A percentile compares a stretch with the other conserved stretches of the same genome.
Evolutionary conservation across 169 alveolate genomes (phyloP).

Genomic region (Miamiensis avidus): DNA sequence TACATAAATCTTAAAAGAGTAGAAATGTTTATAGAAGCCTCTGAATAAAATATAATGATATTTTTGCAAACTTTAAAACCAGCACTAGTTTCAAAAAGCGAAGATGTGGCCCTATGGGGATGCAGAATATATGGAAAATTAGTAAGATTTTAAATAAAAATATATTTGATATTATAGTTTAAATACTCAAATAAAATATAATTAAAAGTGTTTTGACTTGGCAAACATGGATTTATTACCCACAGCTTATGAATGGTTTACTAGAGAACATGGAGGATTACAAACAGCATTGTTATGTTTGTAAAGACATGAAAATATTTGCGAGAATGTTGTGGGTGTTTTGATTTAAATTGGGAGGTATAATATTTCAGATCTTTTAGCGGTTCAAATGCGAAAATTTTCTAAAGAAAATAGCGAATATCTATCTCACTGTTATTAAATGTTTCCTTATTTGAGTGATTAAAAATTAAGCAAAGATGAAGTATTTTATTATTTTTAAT

Average conservation of each 20-base stretch:
- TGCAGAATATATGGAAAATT: conserved; percentile 45
- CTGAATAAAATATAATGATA: conserved; percentile 31
- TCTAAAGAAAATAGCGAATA: conserved; percentile 30
- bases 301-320: conserved; percentile 64
- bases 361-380: conserved; percentile 58
- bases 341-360: conserved; percentile 64
- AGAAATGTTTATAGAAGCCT: conserved; percentile 33
- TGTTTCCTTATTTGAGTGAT: not conserved
- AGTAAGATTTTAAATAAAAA: not conserved
- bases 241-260: conserved; percentile 73
- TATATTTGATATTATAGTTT: no score
- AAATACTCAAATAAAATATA: not conserved
- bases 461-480: conserved; percentile 22
- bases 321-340: conserved; percentile 60
- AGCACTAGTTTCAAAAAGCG: conserved; percentile 49
- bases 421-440: not conserved
- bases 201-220: conserved; percentile 22
- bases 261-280: conserved; percentile 58
- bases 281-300: conserved; percentile 61
- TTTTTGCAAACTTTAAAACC: conserved; percentile 45
- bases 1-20: conserved; percentile 31
- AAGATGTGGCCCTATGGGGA: conserved; percentile 53
- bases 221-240: conserved; percentile 40
- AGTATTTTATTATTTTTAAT: not conserved
- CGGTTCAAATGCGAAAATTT: conserved; percentile 35